These are phyloP conservation scores for Nicotiana undulata DNA, from an alignment of 257 asterid species.

Conservation along the genomic window DNA sequence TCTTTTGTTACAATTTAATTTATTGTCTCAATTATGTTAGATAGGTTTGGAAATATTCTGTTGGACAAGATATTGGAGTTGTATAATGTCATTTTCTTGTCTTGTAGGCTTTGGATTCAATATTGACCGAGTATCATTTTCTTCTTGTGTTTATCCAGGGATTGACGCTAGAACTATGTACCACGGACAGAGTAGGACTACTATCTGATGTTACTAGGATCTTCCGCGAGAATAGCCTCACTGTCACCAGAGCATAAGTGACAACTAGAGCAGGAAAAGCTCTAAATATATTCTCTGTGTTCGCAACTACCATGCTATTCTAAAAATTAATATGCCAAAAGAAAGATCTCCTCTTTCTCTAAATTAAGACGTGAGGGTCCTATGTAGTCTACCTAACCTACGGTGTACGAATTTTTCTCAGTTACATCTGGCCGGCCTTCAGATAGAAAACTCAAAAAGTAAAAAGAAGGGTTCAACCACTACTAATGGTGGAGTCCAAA, in stretches of 20 bases:
- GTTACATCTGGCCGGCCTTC: no score
- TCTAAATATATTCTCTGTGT: slow-evolving; percentile 48
- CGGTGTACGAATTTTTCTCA: no score
- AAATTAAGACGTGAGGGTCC: no score
- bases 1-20: no score
- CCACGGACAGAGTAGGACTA: slow-evolving; percentile 53
- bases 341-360: no score
- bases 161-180: slow-evolving; percentile 47
- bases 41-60: background rate
- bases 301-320: no score
- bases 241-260: slow-evolving; percentile 59
- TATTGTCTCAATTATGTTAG: background rate
- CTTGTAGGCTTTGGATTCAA: background rate
- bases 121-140: background rate
- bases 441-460: no score
- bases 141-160: slow-evolving; percentile 29
- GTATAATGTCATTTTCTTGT: background rate
- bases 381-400: no score
- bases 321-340: no score
- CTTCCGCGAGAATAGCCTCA: slow-evolving; percentile 56
- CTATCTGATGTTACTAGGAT: slow-evolving; percentile 57
- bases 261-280: slow-evolving; percentile 51
- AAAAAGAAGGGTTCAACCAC: no score
- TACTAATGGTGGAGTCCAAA: no score
- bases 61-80: background rate